phyloP scores from a whole-genome alignment of 192 early-diverging fungal genomes.

The Jimgerdemannia lactiflua region DNA sequence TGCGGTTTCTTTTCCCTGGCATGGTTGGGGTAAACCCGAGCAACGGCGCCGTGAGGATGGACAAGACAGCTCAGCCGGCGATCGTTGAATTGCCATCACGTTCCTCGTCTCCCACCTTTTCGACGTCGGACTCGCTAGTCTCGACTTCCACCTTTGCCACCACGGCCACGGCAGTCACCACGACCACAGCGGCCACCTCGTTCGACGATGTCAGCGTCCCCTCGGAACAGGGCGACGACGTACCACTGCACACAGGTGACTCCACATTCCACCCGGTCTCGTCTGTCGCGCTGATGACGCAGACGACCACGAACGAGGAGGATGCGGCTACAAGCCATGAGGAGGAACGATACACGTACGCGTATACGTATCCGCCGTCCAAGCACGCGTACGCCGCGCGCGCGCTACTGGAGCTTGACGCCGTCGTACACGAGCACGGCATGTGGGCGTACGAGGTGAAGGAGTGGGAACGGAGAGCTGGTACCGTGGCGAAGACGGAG shows the following conservation, averaged over 20 bases:
- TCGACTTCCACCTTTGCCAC: neutral
- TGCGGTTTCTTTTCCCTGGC: neutral
- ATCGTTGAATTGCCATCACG: neutral
- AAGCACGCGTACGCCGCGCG: neutral
- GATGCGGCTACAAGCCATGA: too few species aligned
- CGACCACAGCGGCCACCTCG: neutral
- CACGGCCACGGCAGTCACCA: neutral
- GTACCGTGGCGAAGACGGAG: neutral
- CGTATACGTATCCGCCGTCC: neutral
- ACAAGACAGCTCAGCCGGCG: neutral
- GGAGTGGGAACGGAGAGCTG: neutral
- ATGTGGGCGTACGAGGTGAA: neutral
- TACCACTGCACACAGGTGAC: neutral
- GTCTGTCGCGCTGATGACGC: neutral
- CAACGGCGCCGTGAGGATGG: neutral
- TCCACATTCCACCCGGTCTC: neutral
- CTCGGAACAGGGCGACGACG: neutral
- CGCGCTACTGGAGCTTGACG: neutral
- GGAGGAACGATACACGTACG: neutral
- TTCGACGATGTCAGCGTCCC: too few species aligned
- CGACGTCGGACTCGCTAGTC: neutral
- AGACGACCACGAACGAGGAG: neutral
- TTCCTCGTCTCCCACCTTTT: neutral
- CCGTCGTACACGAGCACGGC: neutral
- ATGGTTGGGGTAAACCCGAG: neutral